Base-by-base conservation (phyloP, 305 asterid species). In the Petunia hybrid region DNA sequence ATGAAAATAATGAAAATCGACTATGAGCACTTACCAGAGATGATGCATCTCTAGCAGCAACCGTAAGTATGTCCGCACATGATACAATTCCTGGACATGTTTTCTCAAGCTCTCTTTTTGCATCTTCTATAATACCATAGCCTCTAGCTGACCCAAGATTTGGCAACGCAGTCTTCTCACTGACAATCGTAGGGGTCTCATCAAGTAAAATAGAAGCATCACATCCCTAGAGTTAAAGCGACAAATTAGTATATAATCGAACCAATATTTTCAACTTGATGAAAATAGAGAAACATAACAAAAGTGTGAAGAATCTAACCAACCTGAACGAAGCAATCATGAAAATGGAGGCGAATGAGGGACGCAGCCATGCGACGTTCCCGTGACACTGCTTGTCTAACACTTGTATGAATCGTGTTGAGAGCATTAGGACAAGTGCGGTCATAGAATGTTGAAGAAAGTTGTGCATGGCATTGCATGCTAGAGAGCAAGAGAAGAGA, bases 31-130 rank as follows among this genome's bases (percentile, higher is more conserved):
- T 38, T 39, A 89, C 91, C 3, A 81, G 82, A 53, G 38, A 82
- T 0, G 91, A 83, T 36, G 93, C 76, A 71, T 83, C 85, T 6
- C 80, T 61, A 6, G 80, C 80, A 0, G 80, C 80, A 1, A 83
- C 46, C 0, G 89, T 81, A 41, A 88, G 85, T 63, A 85, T 6
- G 43, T 90, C 91, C 0, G 91, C 93, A 64, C 90, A 88, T 9
- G 91, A 90, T n/a, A 88, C 89, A 22, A 88, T 83, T 4, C 87
- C 81, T 0, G 91, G 90, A 66, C 91, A 88, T 1, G 16, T n/a
- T 0, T 79, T 63, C 80, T 87, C 91, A 9, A 90, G 88, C 3
- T 68, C 91, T 5, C 82, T 75, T 83, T 90, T 90, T 65, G 91
- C 88, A 2, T 88, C 86, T 64, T 88, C 90, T 1, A 88, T 67